These are phyloP conservation scores for Boletus pseudo-olivaceus DNA, from an alignment of 768 basidiomycete species.

Conservation along the genomic window DNA sequence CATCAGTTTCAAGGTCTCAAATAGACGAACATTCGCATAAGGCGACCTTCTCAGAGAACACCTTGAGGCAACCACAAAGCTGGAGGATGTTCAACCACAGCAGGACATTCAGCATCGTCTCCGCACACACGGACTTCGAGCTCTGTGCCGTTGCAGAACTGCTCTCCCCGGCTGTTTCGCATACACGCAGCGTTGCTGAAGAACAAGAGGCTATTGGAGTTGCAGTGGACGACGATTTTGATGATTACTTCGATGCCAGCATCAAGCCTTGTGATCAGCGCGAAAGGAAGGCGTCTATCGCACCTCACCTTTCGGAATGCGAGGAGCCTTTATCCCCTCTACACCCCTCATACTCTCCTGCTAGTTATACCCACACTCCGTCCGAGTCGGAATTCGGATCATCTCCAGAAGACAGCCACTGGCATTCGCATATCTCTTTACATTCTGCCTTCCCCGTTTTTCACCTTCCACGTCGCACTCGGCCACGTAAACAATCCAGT, in stretches of 20 bases:
- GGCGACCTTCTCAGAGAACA: constrained; percentile 22
- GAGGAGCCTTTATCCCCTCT: constrained; percentile 31
- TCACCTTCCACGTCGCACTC: constrained; percentile 34
- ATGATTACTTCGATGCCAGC: constrained; percentile 29
- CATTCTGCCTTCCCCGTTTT: constrained; percentile 21
- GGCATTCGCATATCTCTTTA: constrained; percentile 20
- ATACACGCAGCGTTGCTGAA: constrained; percentile 20
- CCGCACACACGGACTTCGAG: constrained; percentile 47
- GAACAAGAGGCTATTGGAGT: constrained; percentile 22
- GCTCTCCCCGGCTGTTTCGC: constrained; percentile 35
- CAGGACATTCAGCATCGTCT: constrained; percentile 42
- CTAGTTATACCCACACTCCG: constrained; percentile 14
- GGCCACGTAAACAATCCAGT: constrained; percentile 25
- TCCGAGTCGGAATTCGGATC: constrained; percentile 37
- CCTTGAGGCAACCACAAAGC: constrained; percentile 19
- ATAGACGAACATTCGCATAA: constrained; percentile 20
- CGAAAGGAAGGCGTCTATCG: constrained; percentile 4
- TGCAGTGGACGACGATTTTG: constrained; percentile 27
- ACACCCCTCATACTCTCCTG: constrained; percentile 16
- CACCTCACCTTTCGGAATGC: constrained; percentile 27
- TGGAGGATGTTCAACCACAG: constrained; percentile 25
- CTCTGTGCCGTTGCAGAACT: constrained; percentile 50
- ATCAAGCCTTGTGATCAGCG: constrained; percentile 11
- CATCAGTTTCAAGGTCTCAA: constrained; percentile 11
- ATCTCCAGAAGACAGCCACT: constrained; percentile 27